Percentiles rank a stretch among this genome's conserved stretches.
Conservation (phyloP, 768 basidiomycete species). For the Suillus discolor region DNA sequence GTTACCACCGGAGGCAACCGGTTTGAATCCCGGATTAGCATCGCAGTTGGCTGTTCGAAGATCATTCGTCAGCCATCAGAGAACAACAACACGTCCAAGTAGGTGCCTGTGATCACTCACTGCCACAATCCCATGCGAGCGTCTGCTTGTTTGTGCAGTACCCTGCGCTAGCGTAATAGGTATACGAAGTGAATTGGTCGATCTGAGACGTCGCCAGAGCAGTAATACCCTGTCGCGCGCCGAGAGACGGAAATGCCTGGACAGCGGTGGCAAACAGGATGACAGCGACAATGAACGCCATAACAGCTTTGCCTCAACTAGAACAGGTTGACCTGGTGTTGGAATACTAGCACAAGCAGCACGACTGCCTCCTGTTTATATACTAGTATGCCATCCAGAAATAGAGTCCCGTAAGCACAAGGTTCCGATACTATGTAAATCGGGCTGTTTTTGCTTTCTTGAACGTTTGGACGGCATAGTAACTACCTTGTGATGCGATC, state of each 20-base stretch:
- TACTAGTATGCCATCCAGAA: too few relatives aligned
- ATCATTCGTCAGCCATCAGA: not conserved
- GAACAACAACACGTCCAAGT: not conserved
- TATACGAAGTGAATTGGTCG: slow-evolving; percentile 46
- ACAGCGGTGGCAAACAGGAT: slow-evolving; percentile 19
- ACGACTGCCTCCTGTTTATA: not conserved
- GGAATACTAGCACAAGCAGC: not conserved
- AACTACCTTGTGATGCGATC: not conserved
- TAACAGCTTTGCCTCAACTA: slow-evolving; percentile 10
- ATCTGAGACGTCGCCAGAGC: slow-evolving; percentile 44
- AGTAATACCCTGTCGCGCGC: slow-evolving; percentile 40
- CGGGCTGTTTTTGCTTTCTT: not conserved
- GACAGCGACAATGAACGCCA: slow-evolving; percentile 18
- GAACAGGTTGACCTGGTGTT: not conserved
- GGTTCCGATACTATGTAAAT: not conserved
- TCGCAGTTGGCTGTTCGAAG: slow-evolving; percentile 43
- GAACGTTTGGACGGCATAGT: not conserved
- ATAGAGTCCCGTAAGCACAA: not conserved
- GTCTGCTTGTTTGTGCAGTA: slow-evolving; percentile 49
- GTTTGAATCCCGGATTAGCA: slow-evolving; percentile 49
- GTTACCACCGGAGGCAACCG: slow-evolving; percentile 51
- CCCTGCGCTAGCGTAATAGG: slow-evolving; percentile 51
- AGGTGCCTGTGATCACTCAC: slow-evolving; percentile 32
- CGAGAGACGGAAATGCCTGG: slow-evolving; percentile 27
- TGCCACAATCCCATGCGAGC: slow-evolving; percentile 56